These are phyloP conservation scores for Trichosporon asahii DNA, from an alignment of 1,284 basidiomycete genomes.

Conservation along the genomic window DNA sequence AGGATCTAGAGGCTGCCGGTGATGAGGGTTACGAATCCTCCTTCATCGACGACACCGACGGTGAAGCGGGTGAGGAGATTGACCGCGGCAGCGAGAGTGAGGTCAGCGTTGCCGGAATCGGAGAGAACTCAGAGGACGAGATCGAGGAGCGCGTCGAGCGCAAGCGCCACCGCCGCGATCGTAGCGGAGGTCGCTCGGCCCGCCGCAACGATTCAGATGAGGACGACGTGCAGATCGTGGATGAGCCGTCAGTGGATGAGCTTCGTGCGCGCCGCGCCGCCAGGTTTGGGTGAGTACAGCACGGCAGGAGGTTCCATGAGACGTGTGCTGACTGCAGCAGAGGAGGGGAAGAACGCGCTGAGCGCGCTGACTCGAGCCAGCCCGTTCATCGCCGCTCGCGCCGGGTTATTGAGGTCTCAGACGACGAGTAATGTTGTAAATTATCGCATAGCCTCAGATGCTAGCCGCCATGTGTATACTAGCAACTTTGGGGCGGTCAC, in stretches of 20 bases:
- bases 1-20: constrained; percentile 1
- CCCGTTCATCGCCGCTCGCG: constrained; percentile 2
- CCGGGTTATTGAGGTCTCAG: constrained; percentile 9
- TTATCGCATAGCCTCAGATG: background rate
- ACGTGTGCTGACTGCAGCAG: background rate
- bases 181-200: background rate
- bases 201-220: background rate
- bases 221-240: constrained; percentile 24
- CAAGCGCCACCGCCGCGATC: background rate
- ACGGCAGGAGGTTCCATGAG: background rate
- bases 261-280: constrained; percentile 20
- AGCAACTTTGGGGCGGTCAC: background rate
- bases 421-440: constrained; percentile 5
- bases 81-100: constrained; percentile 9
- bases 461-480: background rate
- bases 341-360: background rate
- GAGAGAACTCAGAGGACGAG: constrained; percentile 7
- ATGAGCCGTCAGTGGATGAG: constrained; percentile 26
- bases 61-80: background rate
- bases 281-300: constrained; percentile 18
- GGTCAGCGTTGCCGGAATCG: background rate
- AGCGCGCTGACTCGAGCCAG: background rate
- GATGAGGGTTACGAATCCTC: constrained; percentile 25
- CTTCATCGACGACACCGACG: constrained; percentile 21
- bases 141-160: constrained; percentile 3